A percentile compares a stretch with the other conserved stretches of the same genome.
These are phyloP conservation scores for Dactylellina parvicollis DNA, from an alignment of 2,329 filamentous ascomycete genomes.

Conservation along the genomic window DNA sequence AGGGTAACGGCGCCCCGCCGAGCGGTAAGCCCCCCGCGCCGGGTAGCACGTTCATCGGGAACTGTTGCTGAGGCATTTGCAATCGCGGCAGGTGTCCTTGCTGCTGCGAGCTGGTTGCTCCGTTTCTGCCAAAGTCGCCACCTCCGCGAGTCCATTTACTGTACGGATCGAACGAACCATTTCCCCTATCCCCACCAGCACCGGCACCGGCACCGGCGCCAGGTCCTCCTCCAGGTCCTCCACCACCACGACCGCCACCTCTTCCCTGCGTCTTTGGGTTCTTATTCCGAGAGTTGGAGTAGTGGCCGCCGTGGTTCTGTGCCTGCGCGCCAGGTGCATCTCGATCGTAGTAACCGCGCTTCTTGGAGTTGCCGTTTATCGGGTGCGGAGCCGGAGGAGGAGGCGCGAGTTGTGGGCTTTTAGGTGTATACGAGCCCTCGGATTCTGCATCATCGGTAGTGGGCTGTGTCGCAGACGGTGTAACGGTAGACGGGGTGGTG, in stretches of 20 bases:
- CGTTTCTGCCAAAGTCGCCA: constrained; percentile 39
- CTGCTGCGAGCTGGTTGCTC: constrained; percentile 1
- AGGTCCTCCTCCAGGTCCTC: not conserved
- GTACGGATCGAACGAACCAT: constrained; percentile 26
- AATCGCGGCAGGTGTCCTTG: constrained; percentile 53
- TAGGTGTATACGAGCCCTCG: constrained; percentile 39
- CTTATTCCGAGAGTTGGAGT: constrained; percentile 47
- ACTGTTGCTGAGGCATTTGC: constrained; percentile 57
- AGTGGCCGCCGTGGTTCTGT: constrained; percentile 23
- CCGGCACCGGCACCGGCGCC: constrained; percentile 16
- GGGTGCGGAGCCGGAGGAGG: not conserved
- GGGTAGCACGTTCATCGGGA: constrained; percentile 52
- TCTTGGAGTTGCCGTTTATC: constrained; percentile 30
- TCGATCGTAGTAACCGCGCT: constrained; percentile 47
- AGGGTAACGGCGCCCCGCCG: constrained; percentile 19
- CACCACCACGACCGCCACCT: constrained; percentile 11
- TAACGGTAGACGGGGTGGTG: constrained; percentile 8
- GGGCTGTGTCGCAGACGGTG: not conserved
- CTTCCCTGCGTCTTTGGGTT: constrained; percentile 42
- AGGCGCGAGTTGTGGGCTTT: constrained; percentile 21
- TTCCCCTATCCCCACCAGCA: not conserved
- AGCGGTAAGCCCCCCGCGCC: constrained; percentile 12
- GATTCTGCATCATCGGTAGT: constrained; percentile 29
- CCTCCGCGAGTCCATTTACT: constrained; percentile 50
- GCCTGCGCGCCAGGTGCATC: constrained; percentile 40